Base-by-base conservation (phyloP, 805 yeast genomes). In the Wickerhamomyces strasburgensis region DNA sequence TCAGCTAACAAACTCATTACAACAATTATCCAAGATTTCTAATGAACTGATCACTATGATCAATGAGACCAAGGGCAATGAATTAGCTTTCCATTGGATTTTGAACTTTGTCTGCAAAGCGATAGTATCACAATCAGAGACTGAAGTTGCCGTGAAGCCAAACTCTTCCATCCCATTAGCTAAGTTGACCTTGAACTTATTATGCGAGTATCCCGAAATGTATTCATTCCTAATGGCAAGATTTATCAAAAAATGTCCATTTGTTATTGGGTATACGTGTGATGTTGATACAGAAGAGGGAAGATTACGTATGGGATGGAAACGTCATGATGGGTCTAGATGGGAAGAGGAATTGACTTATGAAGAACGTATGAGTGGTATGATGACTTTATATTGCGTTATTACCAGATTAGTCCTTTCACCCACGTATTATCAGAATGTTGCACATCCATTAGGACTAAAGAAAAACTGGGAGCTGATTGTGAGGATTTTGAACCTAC, bases 181-280 rank as follows among this genome's bases (percentile, higher is more conserved):
- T 0, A 72, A 71, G 49, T 60, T 90, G 24, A 65, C 90, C 0
- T 52, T 74, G 14, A 65, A 68, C 23, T 54, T 88, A 28, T 53
- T 87, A 49, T 54, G 70, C 14, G 62, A 59, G 24, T 71, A 65
- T 48, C 70, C 73, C 0, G 72, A 67, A 24, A 43, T 68, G 40
- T 51, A 57, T 29, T 66, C 64, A 21, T 54, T 59, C 9, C 44
- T 68, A 19, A 62, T 78, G 53, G 95, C 98, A 0, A 72, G 98
- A 45, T 75, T 89, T 54, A 84, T 87, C 24, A 90, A 90, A 58
- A 87, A 88, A 52, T 93, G 98, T 54, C 97, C 98, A 1, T 73
- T 73, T 42, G 73, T 89, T 14, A 78, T 93, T 31, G 98, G 98
- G 0, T 90, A 71, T 57, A 69, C 84, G 1, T 81, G 94, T 51